A percentile compares a stretch with the other conserved stretches of the same genome.
phyloP scores from a whole-genome alignment of 768 basidiomycete species.

The Russula griseocarnosa region DNA sequence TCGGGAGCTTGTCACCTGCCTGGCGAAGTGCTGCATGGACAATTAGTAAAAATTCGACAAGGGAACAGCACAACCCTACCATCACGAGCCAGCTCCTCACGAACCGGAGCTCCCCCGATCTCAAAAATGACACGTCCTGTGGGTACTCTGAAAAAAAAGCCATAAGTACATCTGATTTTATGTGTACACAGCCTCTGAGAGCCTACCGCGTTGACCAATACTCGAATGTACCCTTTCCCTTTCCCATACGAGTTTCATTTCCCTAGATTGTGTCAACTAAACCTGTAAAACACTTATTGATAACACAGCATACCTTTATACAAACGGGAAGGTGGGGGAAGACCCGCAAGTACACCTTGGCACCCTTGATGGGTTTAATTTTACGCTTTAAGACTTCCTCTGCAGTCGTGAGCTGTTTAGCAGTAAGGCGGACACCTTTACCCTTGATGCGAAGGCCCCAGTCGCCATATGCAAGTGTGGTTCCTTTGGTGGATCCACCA shows the following conservation, averaged over 20 bases:
- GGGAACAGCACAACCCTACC: slow-evolving; percentile 46
- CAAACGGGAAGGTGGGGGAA: slow-evolving; percentile 98
- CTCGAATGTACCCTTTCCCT: slow-evolving; percentile 97
- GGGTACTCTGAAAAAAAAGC: slow-evolving; percentile 54
- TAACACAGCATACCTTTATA: slow-evolving; percentile 66
- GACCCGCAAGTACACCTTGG: slow-evolving; percentile 80
- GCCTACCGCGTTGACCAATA: slow-evolving; percentile 90
- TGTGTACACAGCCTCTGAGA: slow-evolving; percentile 1
- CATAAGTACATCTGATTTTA: slow-evolving; percentile 1
- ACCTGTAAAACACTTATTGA: background rate
- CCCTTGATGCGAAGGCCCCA: slow-evolving; percentile 90
- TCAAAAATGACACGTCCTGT: slow-evolving; percentile 91
- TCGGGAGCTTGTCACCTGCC: slow-evolving; percentile 84
- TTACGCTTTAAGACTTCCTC: slow-evolving; percentile 88
- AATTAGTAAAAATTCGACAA: slow-evolving; percentile 7
- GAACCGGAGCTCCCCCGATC: slow-evolving; percentile 83
- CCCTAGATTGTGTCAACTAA: slow-evolving; percentile 48
- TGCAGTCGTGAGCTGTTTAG: slow-evolving; percentile 84
- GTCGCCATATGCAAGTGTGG: slow-evolving; percentile 86
- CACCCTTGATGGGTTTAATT: slow-evolving; percentile 84
- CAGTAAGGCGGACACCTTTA: slow-evolving; percentile 73
- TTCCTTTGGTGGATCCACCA: slow-evolving; percentile 87
- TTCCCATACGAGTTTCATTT: slow-evolving; percentile 99
- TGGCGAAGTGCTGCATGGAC: slow-evolving; percentile 66
- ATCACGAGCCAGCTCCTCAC: slow-evolving; percentile 89